Conservation (phyloP, 2,329 filamentous ascomycete species). For the Aspergillus tanneri region DNA sequence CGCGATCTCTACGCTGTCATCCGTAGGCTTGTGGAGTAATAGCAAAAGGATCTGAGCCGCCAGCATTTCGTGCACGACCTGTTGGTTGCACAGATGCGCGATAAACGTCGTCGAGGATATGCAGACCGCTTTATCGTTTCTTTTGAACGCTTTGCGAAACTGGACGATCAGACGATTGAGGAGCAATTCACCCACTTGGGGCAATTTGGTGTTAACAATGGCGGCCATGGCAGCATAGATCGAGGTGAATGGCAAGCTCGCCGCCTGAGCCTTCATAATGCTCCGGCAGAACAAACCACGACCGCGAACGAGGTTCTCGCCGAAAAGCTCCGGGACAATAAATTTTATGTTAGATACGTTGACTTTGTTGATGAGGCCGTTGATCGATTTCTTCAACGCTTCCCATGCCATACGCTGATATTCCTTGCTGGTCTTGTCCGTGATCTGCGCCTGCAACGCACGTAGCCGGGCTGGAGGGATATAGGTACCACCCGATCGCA, state of each 20-base stretch:
- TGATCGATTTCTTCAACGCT: constrained; percentile 97
- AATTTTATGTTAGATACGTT: constrained; percentile 97
- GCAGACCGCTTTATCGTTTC: constrained; percentile 96
- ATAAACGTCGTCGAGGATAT: constrained; percentile 91
- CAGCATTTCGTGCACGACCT: constrained; percentile 91
- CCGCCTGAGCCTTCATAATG: constrained; percentile 98
- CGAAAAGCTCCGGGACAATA: constrained; percentile 93
- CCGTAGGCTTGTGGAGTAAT: constrained; percentile 91
- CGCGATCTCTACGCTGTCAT: constrained; percentile 96
- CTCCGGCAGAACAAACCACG: constrained; percentile 90
- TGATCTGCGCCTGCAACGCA: constrained; percentile 93
- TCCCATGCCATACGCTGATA: constrained; percentile 99
- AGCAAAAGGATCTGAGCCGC: constrained; percentile 88
- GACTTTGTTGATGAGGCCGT: constrained; percentile 98
- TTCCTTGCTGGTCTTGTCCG: constrained; percentile 92
- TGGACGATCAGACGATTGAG: constrained; percentile 82
- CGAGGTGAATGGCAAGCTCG: constrained; percentile 90
- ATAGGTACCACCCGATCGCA: constrained; percentile 94
- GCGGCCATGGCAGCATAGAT: constrained; percentile 95
- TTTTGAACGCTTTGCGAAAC: constrained; percentile 91
- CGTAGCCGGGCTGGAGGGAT: constrained; percentile 88
- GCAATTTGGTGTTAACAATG: constrained; percentile 96
- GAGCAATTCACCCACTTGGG: constrained; percentile 88
- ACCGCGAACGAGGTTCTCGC: constrained; percentile 88
- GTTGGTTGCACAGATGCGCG: constrained; percentile 92